These are phyloP conservation scores for Pleurotus citrinopileatus DNA, from an alignment of 768 basidiomycete genomes.

Conservation along the genomic window DNA sequence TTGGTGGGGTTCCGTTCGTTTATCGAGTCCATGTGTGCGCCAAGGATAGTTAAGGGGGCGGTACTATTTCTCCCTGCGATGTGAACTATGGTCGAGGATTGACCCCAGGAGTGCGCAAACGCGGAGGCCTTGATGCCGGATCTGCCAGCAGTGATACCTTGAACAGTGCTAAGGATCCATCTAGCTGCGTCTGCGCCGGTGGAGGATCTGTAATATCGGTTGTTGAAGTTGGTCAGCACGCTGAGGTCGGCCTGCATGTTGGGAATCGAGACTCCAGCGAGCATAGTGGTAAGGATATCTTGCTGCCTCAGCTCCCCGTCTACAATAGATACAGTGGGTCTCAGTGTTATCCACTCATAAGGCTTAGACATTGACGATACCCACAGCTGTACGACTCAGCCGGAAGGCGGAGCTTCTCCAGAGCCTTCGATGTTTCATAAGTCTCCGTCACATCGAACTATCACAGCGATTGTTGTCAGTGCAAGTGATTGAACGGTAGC, in stretches of 20 bases:
- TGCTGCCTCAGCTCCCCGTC: constrained; percentile 25
- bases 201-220: constrained; percentile 29
- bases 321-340: too few species aligned
- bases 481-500: background rate
- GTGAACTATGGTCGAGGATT: constrained; percentile 34
- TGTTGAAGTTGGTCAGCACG: constrained; percentile 30
- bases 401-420: background rate
- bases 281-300: constrained; percentile 18
- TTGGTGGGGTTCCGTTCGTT: constrained; percentile 34
- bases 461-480: background rate
- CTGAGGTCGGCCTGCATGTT: constrained; percentile 27
- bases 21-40: constrained; percentile 41
- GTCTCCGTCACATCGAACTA: constrained; percentile 33
- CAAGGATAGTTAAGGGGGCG: constrained; percentile 32
- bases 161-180: constrained; percentile 28
- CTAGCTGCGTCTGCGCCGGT: constrained; percentile 28
- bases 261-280: constrained; percentile 20
- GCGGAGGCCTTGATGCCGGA: constrained; percentile 25
- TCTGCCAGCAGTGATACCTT: constrained; percentile 16
- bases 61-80: constrained; percentile 27
- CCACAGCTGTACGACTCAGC: constrained; percentile 4
- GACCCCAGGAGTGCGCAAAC: constrained; percentile 31
- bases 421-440: constrained; percentile 20
- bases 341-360: too few species aligned
- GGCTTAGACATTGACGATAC: background rate